These are phyloP conservation scores for Clavaria fumosa DNA, from an alignment of 768 basidiomycete genomes.

Conservation along the genomic window DNA sequence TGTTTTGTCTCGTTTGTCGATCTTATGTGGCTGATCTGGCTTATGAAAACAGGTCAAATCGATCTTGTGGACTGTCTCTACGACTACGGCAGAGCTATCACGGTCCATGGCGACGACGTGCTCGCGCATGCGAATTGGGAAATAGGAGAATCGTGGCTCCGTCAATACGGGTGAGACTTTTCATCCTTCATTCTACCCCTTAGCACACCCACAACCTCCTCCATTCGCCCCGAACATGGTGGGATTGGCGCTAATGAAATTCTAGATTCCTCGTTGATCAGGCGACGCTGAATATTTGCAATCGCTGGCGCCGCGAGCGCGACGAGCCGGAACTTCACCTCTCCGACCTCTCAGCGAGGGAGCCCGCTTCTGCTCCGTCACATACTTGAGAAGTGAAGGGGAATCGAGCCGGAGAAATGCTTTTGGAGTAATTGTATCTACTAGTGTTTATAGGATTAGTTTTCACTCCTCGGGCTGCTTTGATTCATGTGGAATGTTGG, in stretches of 20 bases:
- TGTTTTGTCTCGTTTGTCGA: slow-evolving; percentile 20
- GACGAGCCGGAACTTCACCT: slow-evolving; percentile 60
- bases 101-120: slow-evolving; percentile 82
- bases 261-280: slow-evolving; percentile 67
- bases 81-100: slow-evolving; percentile 52
- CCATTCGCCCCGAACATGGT: neutral
- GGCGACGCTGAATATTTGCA: slow-evolving; percentile 50
- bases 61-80: slow-evolving; percentile 68
- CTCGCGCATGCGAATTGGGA: slow-evolving; percentile 89
- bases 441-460: no score
- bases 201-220: neutral
- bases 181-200: neutral
- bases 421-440: no score
- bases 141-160: slow-evolving; percentile 67
- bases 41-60: slow-evolving; percentile 68
- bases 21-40: no score
- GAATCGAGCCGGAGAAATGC: neutral
- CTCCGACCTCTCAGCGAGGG: slow-evolving; percentile 31
- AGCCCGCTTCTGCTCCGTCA: no score
- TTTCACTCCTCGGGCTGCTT: no score
- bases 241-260: slow-evolving; percentile 3
- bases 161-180: slow-evolving; percentile 56
- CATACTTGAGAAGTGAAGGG: no score
- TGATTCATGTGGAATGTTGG: no score
- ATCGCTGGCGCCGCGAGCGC: slow-evolving; percentile 79